phyloP scores from a whole-genome alignment of 2,329 filamentous ascomycete species.

The Talaromyces piceae region DNA sequence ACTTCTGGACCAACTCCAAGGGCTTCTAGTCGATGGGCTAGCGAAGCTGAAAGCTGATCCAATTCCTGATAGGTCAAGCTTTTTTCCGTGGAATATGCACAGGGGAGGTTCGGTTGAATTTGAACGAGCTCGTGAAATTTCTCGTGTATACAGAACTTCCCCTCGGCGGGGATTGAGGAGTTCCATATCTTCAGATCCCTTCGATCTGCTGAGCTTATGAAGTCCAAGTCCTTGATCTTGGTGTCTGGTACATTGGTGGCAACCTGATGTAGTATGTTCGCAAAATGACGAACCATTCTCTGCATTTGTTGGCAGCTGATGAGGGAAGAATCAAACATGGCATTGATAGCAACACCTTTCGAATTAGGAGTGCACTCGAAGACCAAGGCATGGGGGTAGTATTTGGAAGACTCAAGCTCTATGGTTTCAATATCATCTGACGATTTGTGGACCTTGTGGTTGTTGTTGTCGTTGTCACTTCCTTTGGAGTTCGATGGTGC shows the following conservation, averaged over 20 bases:
- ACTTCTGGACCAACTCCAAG: slow-evolving; percentile 21
- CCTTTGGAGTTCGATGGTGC: too few species aligned
- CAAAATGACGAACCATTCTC: not conserved
- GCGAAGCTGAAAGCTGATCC: too few species aligned
- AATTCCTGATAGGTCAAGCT: not conserved
- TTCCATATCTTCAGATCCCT: not conserved
- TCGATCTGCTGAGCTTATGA: not conserved
- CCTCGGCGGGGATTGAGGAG: not conserved
- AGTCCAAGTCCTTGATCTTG: not conserved
- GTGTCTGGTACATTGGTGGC: not conserved
- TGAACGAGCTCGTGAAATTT: too few species aligned
- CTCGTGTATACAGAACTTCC: too few species aligned
- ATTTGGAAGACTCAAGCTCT: too few species aligned
- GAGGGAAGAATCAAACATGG: not conserved
- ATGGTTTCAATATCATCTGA: too few species aligned
- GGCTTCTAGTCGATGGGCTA: slow-evolving; percentile 22
- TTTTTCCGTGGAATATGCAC: too few species aligned
- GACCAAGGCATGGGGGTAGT: not conserved
- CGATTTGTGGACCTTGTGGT: too few species aligned
- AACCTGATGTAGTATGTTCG: not conserved
- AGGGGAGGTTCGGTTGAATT: too few species aligned
- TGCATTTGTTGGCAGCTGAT: not conserved
- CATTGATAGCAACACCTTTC: not conserved
- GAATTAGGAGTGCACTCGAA: not conserved
- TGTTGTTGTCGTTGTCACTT: too few species aligned